Evolutionary conservation across 2,329 filamentous ascomycete species (phyloP).

Genomic region (Aspergillus sp.): DNA sequence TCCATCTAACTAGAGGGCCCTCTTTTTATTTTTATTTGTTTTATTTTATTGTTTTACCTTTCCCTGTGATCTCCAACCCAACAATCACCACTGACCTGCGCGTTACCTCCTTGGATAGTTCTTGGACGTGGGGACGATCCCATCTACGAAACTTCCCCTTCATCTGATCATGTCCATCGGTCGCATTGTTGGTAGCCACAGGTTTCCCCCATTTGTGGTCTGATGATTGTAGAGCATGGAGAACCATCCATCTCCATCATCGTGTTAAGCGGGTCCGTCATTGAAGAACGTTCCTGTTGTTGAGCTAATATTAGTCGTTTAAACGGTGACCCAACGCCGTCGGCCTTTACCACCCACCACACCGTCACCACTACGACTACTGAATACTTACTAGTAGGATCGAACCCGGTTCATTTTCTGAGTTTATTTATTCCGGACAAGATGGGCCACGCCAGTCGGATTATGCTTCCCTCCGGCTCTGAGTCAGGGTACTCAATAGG

Average conservation of each 20-base stretch:
- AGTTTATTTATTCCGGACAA: constrained; percentile 4
- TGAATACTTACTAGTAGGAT: not conserved
- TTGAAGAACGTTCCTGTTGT: not conserved
- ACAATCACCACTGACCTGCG: constrained; percentile 8
- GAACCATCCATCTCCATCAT: not conserved
- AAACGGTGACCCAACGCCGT: not conserved
- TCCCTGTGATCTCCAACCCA: constrained; percentile 1
- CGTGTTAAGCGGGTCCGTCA: not conserved
- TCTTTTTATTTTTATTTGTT: no score
- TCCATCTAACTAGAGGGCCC: not conserved
- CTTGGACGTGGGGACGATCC: not conserved
- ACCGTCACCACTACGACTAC: not conserved
- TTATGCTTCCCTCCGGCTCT: constrained; percentile 2
- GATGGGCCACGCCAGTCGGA: not conserved
- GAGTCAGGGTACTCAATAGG: constrained; percentile 13
- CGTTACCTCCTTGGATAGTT: not conserved
- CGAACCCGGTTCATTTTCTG: not conserved
- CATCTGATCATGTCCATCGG: constrained; percentile 2
- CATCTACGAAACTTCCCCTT: not conserved
- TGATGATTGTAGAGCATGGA: not conserved
- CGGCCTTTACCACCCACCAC: not conserved
- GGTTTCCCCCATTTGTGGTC: not conserved
- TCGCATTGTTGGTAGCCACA: not conserved
- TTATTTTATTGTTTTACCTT: not conserved
- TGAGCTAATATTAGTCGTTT: not conserved